A percentile compares a stretch with the other conserved stretches of the same genome.
Conservation (phyloP, 2,329 filamentous ascomycete species). For the Paraphoma sp. region DNA sequence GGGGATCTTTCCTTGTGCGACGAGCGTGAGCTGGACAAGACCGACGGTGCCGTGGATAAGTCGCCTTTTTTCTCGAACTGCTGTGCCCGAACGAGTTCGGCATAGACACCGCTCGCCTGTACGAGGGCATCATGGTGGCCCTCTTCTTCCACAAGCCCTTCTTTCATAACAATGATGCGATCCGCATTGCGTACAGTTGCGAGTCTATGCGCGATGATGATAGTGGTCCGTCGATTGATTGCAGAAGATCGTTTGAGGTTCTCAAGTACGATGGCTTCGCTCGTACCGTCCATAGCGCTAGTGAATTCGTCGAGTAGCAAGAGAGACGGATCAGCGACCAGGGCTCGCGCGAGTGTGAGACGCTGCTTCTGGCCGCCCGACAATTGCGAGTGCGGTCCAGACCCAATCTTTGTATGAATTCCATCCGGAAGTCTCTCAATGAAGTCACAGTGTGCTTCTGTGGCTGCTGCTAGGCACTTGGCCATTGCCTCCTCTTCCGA, state of each 20-base stretch:
- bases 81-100: constrained; percentile 43
- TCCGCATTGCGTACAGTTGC: constrained; percentile 47
- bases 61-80: constrained; percentile 39
- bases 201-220: constrained; percentile 47
- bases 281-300: constrained; percentile 39
- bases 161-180: constrained; percentile 45
- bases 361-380: constrained; percentile 49
- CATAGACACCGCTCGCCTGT: constrained; percentile 37
- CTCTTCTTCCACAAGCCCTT: constrained; percentile 39
- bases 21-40: constrained; percentile 21
- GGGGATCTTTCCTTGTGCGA: constrained; percentile 17
- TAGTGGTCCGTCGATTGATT: constrained; percentile 37
- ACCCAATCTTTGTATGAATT: constrained; percentile 41
- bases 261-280: constrained; percentile 41
- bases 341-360: constrained; percentile 45
- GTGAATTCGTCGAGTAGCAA: constrained; percentile 48
- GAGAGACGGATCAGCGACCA: constrained; percentile 41
- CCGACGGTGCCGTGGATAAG: constrained; percentile 28
- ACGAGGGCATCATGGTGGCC: constrained; percentile 41
- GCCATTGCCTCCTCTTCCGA: constrained; percentile 49
- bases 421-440: constrained; percentile 44
- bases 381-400: constrained; percentile 41
- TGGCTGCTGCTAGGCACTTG: constrained; percentile 57
- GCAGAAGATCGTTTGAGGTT: constrained; percentile 39
- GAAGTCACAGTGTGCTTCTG: constrained; percentile 61